Conservation (phyloP, 768 basidiomycete species). For the Phylloporus sp. region DNA sequence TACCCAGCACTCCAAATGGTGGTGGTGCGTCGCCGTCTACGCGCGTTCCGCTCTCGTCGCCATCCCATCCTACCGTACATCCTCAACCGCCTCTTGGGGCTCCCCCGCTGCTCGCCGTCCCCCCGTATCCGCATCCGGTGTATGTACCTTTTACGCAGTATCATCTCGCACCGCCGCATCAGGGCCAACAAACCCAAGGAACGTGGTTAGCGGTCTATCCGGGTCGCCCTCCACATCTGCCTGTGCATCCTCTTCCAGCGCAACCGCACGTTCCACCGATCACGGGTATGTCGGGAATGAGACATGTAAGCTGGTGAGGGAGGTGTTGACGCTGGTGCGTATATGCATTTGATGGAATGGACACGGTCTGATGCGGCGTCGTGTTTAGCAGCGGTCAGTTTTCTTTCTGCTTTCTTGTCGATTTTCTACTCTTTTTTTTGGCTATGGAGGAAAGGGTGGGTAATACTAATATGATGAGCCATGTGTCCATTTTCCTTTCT, state of each 20-base stretch:
- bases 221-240: constrained; percentile 10
- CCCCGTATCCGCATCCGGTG: constrained; percentile 18
- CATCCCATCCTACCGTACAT: constrained; percentile 8
- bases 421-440: constrained; percentile 9
- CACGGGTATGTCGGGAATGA: constrained; percentile 22
- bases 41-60: constrained; percentile 10
- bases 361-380: not conserved
- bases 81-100: constrained; percentile 4
- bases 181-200: constrained; percentile 12
- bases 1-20: not conserved
- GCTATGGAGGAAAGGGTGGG: not conserved
- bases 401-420: constrained; percentile 12
- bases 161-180: constrained; percentile 12
- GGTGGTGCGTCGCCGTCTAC: constrained; percentile 2
- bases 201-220: constrained; percentile 25
- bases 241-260: constrained; percentile 15
- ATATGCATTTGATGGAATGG: not conserved
- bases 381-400: not conserved
- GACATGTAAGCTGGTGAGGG: constrained; percentile 23
- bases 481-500: constrained; percentile 1
- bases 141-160: constrained; percentile 23
- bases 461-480: constrained; percentile 20
- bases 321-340: constrained; percentile 7
- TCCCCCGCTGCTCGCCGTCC: constrained; percentile 13
- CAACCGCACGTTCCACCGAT: constrained; percentile 13